Percentiles rank a stretch among this genome's conserved stretches.
Evolutionary conservation across 2,329 filamentous ascomycete species (phyloP).

Genomic region (Teratosphaeria destructans): DNA sequence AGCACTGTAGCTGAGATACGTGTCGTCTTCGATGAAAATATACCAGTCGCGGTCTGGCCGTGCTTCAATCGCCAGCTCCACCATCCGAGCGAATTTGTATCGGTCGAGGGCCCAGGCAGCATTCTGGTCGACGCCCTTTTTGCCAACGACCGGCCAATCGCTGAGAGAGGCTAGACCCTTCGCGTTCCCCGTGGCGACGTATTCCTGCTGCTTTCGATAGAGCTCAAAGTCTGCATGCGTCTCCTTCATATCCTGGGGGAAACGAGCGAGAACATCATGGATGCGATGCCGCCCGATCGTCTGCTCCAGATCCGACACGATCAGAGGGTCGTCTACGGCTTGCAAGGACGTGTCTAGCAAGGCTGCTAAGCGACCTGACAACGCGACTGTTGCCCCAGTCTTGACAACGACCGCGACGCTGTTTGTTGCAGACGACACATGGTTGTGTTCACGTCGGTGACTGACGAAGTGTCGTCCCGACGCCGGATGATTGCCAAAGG

Average conservation of each 20-base stretch:
- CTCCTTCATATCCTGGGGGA: constrained; percentile 8
- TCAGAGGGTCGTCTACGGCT: constrained; percentile 36
- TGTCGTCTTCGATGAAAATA: constrained; percentile 45
- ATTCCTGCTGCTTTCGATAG: constrained; percentile 12
- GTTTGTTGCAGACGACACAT: neutral
- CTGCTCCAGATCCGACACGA: constrained; percentile 41
- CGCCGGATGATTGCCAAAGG: neutral
- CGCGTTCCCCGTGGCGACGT: constrained; percentile 8
- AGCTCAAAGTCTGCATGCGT: constrained; percentile 14
- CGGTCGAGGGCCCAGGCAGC: constrained; percentile 42
- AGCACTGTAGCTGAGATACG: constrained; percentile 33
- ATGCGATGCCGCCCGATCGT: constrained; percentile 28
- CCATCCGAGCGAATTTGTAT: constrained; percentile 44
- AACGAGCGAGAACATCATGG: constrained; percentile 15
- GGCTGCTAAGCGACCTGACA: constrained; percentile 38
- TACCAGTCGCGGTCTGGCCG: constrained; percentile 40
- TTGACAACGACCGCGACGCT: constrained; percentile 43
- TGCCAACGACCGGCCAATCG: constrained; percentile 4
- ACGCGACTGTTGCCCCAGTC: constrained; percentile 46
- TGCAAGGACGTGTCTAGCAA: constrained; percentile 44
- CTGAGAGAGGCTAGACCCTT: constrained; percentile 9
- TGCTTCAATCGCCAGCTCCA: constrained; percentile 33
- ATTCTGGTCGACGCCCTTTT: constrained; percentile 4
- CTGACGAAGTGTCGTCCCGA: neutral
- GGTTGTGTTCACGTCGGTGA: neutral